Evolutionary conservation across 164 flowering plant genomes (phyloP), one percentile per base, ranked within the genome.

Genomic region (Annona squamosa): DNA sequence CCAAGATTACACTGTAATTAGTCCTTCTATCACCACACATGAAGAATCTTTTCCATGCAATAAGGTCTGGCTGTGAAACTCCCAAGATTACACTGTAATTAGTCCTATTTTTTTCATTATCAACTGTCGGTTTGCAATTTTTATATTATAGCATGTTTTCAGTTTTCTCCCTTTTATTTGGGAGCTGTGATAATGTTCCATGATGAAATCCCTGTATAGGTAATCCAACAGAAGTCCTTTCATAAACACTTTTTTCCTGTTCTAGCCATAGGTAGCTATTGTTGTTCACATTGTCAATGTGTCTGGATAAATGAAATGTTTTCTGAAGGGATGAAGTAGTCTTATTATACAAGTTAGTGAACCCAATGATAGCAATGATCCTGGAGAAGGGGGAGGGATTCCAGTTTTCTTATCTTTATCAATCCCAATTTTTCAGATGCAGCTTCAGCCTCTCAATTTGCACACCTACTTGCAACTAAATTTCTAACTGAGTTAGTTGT

Each of bases 321-420:
- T 80, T 70, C 45, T 72, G 3, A 86, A 82, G 83, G 86, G 88
- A 19, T 56, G 86, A 48, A 79, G 74, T 74, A 86, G 88, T 79
- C 79, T 91, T 41, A 70, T 89, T 59, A 66, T 85, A 69, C 88
- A 87, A 71, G 91, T 89, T 83, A 72, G 65, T 67, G 56, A 46
- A 69, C 75, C 85, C 5, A 87, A 82, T 64, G 81, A 84, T 71
- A 63, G 57, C 19, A 79, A 78, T 80, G 95, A 91, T 71, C 6
- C 70, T 73, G 97, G 96, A 64, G 98, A 90, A 74, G 84, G 92
- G 74, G 92, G 89, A 46, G 95, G 91, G 4, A 75, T 85, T 26
- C 87, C 94, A 44, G 91, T 88, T 70, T 91, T 82, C 77, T 66
- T 73, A 70, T 88, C 83, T 74, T 84, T 71, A 86, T 72, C 91